Conservation (phyloP, 176 grass and related monocot genomes). For the Lolium perenne region DNA sequence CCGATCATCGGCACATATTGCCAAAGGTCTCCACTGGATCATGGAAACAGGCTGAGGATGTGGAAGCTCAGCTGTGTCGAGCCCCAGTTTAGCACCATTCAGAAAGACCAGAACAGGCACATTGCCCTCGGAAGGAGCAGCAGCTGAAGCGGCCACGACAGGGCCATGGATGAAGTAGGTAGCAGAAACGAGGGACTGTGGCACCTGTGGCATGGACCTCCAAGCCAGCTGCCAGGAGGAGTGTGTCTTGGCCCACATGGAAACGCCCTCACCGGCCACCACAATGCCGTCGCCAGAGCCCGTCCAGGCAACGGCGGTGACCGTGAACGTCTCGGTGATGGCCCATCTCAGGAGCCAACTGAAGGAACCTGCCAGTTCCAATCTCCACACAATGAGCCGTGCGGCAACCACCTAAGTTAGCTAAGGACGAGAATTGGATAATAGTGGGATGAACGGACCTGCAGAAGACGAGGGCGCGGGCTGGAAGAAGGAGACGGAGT, state of each 20-base stretch:
- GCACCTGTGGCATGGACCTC: slow-evolving; percentile 59
- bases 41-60: slow-evolving; percentile 75
- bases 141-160: slow-evolving; percentile 59
- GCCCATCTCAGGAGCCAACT: slow-evolving; percentile 69
- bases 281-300: slow-evolving; percentile 72
- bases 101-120: slow-evolving; percentile 70
- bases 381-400: slow-evolving; percentile 32
- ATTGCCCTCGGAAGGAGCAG: slow-evolving; percentile 35
- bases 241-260: slow-evolving; percentile 62
- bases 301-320: slow-evolving; percentile 65
- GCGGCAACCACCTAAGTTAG: slow-evolving; percentile 34
- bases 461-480: slow-evolving; percentile 51
- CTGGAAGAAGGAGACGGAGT: slow-evolving; percentile 59
- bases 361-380: slow-evolving; percentile 63
- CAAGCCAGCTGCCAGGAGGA: slow-evolving; percentile 78
- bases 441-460: slow-evolving; percentile 44
- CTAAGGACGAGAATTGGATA: slow-evolving; percentile 17
- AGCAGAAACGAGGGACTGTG: slow-evolving; percentile 76
- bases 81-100: slow-evolving; percentile 62
- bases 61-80: slow-evolving; percentile 57
- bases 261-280: slow-evolving; percentile 63
- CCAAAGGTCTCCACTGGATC: slow-evolving; percentile 91
- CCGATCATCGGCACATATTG: neutral
- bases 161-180: slow-evolving; percentile 60
- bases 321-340: slow-evolving; percentile 57